A percentile compares a stretch with the other conserved stretches of the same genome.
These are phyloP conservation scores for Hamigera avellanea DNA, from an alignment of 495 filamentous ascomycete species.

Conservation along the genomic window DNA sequence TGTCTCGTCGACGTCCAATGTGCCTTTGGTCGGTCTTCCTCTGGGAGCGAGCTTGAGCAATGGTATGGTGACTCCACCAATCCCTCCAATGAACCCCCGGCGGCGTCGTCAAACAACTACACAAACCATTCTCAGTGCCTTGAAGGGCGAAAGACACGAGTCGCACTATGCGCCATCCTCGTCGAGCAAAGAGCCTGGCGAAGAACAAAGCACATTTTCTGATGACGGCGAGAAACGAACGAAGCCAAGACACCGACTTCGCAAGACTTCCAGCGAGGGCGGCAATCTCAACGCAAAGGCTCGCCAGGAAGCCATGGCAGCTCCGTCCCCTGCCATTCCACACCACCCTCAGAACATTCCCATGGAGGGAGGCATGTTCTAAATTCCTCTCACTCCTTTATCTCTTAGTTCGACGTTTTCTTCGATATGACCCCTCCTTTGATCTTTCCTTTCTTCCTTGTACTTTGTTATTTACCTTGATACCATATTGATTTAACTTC, in stretches of 20 bases:
- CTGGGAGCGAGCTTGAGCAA: constrained; percentile 32
- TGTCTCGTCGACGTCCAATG: constrained; percentile 62
- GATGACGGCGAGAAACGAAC: constrained; percentile 39
- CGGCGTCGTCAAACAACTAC: constrained; percentile 47
- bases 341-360: constrained; percentile 24
- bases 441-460: too few relatives aligned
- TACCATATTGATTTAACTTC: too few relatives aligned
- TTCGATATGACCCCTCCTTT: too few relatives aligned
- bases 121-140: constrained; percentile 39
- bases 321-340: constrained; percentile 23
- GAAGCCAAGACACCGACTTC: constrained; percentile 34
- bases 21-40: constrained; percentile 54
- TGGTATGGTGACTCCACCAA: constrained; percentile 37
- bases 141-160: constrained; percentile 30
- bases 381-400: not conserved
- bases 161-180: constrained; percentile 12
- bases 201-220: constrained; percentile 37
- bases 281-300: constrained; percentile 28
- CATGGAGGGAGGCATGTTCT: constrained; percentile 38
- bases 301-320: constrained; percentile 29
- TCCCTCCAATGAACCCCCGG: constrained; percentile 62
- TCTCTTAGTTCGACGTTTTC: too few relatives aligned
- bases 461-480: too few relatives aligned
- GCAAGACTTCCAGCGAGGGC: constrained; percentile 41
- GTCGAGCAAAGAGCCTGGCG: constrained; percentile 16